These are phyloP conservation scores for Rhodomyrtus psidioides DNA, from an alignment of 441 rosid genomes.

Conservation along the genomic window DNA sequence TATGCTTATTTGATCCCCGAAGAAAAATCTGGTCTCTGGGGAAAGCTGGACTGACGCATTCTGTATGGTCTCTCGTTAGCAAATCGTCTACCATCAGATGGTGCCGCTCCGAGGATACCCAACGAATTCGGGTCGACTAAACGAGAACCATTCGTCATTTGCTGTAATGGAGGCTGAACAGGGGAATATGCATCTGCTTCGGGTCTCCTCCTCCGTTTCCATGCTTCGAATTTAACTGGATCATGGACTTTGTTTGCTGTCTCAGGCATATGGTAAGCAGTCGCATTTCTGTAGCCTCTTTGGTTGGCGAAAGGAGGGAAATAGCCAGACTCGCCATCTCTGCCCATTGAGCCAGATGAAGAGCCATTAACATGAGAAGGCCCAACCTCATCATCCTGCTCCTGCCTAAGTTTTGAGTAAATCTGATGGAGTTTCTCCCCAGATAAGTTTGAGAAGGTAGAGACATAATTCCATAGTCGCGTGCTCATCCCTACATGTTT, in stretches of 20 bases:
- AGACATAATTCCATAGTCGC: constrained; percentile 94
- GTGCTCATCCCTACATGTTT: constrained; percentile 61
- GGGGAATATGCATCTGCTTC: constrained; percentile 37
- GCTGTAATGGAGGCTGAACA: constrained; percentile 36
- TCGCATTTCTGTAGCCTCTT: constrained; percentile 40
- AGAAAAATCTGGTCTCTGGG: constrained; percentile 45
- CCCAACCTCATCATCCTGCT: constrained; percentile 73
- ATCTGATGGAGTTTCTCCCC: constrained; percentile 90
- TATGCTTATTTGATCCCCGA: constrained; percentile 25
- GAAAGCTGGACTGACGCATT: constrained; percentile 53
- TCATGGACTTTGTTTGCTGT: constrained; percentile 52
- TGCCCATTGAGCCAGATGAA: constrained; percentile 23
- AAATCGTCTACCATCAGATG: constrained; percentile 58
- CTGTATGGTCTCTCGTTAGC: constrained; percentile 45
- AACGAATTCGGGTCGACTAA: constrained; percentile 58
- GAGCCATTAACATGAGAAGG: constrained; percentile 64
- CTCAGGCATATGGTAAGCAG: constrained; percentile 35
- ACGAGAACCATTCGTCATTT: constrained; percentile 23
- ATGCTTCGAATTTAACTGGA: constrained; percentile 66
- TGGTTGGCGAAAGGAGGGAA: constrained; percentile 38
- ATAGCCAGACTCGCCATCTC: constrained; percentile 33
- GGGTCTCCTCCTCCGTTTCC: constrained; percentile 78
- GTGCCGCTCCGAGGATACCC: constrained; percentile 96
- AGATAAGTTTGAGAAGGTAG: constrained; percentile 84
- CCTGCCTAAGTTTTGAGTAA: constrained; percentile 80